Base-by-base conservation (phyloP, 2,329 filamentous ascomycete species). In the Colletotrichum sojae region DNA sequence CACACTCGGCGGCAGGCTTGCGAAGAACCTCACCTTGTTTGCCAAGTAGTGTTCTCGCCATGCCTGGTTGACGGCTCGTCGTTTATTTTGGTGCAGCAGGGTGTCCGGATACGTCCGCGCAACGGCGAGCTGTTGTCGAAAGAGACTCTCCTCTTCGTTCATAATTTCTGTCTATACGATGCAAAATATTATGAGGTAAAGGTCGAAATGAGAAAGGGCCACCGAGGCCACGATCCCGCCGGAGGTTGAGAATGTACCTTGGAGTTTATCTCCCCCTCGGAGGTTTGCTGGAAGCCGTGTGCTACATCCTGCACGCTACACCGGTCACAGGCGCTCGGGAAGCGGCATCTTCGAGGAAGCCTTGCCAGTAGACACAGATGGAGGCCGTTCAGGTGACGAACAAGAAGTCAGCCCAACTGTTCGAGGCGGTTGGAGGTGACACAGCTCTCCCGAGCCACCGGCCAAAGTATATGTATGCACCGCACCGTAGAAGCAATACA, bases 51-150 rank as follows among this genome's bases (percentile, higher is more conserved):
- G 40, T 22, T 65, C 54, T 10, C n/a, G 22, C 12, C 54, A 40
- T 15, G 48, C 40, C 40, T 27, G 46, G 6, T 27, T 18, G 16
- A 27, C 13, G 12, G 53, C 16, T 2, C 40, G n/a, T 12, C 48
- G 52, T 25, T 54, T 60, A 12, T 43, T 27, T 36, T 49, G 36
- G 13, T 9, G 20, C 13, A 68, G 18, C 6, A 68, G 48, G n/a
- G 60, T 58, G 6, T 65, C 54, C 5, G 65, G 65, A 20, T 68
- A 68, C 20, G 54, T 48, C 25, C 25, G n/a, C n/a, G 65, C 53
- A 15, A 36, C 27, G 65, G 60, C 53, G 40, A 68, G 48, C 15
- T 65, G 58, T 25, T 52, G 20, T 8, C 58, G 54, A 18, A 68
- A 65, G 6, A 46, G 27, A 13, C 27, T 10, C 31, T 55, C 61